A percentile compares a stretch with the other conserved stretches of the same genome.
These are phyloP conservation scores for Mortierella sp. DNA, from an alignment of 371 early-diverging fungal species.

Conservation along the genomic window DNA sequence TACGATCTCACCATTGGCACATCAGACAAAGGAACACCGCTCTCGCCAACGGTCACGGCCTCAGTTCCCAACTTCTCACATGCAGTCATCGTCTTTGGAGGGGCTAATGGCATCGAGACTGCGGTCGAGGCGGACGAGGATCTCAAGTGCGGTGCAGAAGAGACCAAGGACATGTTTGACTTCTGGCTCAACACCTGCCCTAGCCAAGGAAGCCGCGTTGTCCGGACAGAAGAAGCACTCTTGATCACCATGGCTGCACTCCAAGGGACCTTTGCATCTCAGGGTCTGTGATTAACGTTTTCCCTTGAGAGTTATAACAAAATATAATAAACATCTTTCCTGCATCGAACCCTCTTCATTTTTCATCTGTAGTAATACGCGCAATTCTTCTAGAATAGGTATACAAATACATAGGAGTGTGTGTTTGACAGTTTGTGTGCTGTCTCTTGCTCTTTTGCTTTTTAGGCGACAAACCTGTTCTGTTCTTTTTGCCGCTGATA, in stretches of 20 bases:
- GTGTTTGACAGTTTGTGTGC: not conserved
- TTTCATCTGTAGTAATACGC: too few relatives aligned
- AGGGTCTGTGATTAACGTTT: slow-evolving; percentile 20
- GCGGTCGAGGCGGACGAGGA: slow-evolving; percentile 79
- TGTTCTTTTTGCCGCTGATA: slow-evolving; percentile 29
- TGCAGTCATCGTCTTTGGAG: slow-evolving; percentile 78
- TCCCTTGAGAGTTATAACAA: too few relatives aligned
- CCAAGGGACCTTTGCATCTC: slow-evolving; percentile 30
- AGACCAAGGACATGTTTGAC: slow-evolving; percentile 73
- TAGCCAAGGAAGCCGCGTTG: slow-evolving; percentile 71
- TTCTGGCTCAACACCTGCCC: slow-evolving; percentile 72
- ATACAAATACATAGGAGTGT: too few relatives aligned
- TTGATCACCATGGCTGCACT: slow-evolving; percentile 42
- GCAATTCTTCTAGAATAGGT: too few relatives aligned
- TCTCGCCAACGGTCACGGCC: slow-evolving; percentile 55
- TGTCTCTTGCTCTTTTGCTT: not conserved
- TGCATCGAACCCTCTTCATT: too few relatives aligned
- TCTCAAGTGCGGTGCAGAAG: slow-evolving; percentile 69
- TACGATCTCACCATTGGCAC: slow-evolving; percentile 81
- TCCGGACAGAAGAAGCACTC: slow-evolving; percentile 73
- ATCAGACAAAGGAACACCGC: slow-evolving; percentile 67
- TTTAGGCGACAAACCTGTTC: slow-evolving; percentile 39
- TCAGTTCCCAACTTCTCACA: slow-evolving; percentile 59
- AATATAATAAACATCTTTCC: too few relatives aligned
- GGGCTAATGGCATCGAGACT: slow-evolving; percentile 74